Evolutionary conservation across 257 asterid species (phyloP).

Genomic region (Cruciata laevipes): DNA sequence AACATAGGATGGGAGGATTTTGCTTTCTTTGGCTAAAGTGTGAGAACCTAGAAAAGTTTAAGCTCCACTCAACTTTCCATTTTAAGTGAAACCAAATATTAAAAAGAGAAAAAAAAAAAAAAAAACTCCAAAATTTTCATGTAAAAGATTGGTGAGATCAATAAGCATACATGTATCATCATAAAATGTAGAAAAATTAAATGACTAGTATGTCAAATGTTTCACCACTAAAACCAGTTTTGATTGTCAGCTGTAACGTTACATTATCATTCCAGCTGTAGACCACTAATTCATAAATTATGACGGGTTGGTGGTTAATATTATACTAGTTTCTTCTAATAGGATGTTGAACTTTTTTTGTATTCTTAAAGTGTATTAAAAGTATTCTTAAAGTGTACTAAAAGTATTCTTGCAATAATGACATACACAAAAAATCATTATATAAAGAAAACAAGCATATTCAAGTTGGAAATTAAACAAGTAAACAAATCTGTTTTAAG

Average conservation of each 20-base stretch:
- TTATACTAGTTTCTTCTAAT: background rate
- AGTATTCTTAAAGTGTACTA: background rate
- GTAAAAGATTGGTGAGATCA: background rate
- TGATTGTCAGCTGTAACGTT: background rate
- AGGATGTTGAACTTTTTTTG: background rate
- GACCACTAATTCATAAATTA: background rate
- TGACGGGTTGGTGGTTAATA: background rate
- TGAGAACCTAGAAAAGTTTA: too few relatives aligned
- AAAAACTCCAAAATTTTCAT: background rate
- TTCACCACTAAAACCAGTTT: background rate
- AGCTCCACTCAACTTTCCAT: too few relatives aligned
- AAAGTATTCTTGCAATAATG: background rate
- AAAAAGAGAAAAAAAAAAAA: background rate
- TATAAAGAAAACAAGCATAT: background rate
- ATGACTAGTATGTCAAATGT: too few relatives aligned
- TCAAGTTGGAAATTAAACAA: background rate
- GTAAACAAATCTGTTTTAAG: background rate
- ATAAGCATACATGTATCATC: background rate
- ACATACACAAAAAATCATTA: background rate
- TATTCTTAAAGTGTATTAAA: too few relatives aligned
- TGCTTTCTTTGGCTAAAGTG: background rate
- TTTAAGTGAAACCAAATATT: background rate
- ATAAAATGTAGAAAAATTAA: background rate
- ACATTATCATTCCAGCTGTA: background rate
- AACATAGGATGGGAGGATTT: conserved; percentile 1